A percentile compares a stretch with the other conserved stretches of the same genome.
Conservation (phyloP, 2,329 filamentous ascomycete genomes). For the Aspergillus flavus region DNA sequence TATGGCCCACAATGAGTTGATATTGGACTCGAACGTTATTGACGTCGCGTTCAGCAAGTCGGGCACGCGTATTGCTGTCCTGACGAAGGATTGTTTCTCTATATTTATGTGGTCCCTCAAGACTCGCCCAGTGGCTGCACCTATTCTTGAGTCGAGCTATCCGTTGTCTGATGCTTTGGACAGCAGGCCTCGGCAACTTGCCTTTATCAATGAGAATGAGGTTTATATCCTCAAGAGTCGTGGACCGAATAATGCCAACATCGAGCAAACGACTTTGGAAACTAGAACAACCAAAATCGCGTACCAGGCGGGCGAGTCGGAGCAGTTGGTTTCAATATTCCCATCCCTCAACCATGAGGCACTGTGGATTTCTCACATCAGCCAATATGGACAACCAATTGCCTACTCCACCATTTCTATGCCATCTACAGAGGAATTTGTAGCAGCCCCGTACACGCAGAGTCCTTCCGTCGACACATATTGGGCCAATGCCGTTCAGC, state of each 20-base stretch:
- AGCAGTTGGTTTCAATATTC: constrained; percentile 42
- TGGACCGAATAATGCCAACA: constrained; percentile 31
- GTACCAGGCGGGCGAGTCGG: constrained; percentile 35
- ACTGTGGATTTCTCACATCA: constrained; percentile 41
- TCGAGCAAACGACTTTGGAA: constrained; percentile 39
- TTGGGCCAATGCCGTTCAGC: constrained; percentile 40
- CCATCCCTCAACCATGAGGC: constrained; percentile 36
- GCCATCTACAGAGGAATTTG: constrained; percentile 19
- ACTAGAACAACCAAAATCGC: constrained; percentile 33
- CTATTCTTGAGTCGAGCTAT: constrained; percentile 42
- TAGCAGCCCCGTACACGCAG: constrained; percentile 31
- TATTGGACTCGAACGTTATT: constrained; percentile 62
- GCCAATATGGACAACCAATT: constrained; percentile 26
- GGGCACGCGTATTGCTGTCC: constrained; percentile 68
- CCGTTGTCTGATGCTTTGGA: constrained; percentile 32
- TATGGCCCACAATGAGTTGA: constrained; percentile 80
- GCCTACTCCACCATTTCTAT: constrained; percentile 36
- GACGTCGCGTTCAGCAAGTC: constrained; percentile 74
- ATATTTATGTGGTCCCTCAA: constrained; percentile 71
- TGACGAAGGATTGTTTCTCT: constrained; percentile 68
- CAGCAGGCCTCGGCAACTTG: constrained; percentile 48
- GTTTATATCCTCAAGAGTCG: constrained; percentile 46
- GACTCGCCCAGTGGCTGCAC: constrained; percentile 37
- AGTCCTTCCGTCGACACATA: constrained; percentile 39
- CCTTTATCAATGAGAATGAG: constrained; percentile 47